phyloP scores from a whole-genome alignment of 768 basidiomycete species.

The Dentipellis fragilis region DNA sequence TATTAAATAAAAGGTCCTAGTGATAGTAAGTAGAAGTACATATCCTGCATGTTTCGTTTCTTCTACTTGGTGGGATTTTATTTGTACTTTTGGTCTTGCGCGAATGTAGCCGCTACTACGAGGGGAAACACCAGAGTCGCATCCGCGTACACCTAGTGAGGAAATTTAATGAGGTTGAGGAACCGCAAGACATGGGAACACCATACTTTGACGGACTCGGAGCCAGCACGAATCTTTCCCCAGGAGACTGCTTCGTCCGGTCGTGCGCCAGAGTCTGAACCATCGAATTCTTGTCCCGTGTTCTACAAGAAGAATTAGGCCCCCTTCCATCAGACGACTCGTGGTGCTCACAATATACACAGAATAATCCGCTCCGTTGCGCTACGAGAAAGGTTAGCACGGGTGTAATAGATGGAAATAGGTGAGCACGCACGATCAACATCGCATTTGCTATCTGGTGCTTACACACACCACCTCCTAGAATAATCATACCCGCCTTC shows the following conservation, averaged over 20 bases:
- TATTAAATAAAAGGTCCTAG: not conserved
- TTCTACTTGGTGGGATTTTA: not conserved
- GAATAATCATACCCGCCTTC: constrained; percentile 96
- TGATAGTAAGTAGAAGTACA: not conserved
- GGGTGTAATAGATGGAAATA: constrained; percentile 3
- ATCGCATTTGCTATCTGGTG: constrained; percentile 99
- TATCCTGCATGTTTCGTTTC: not conserved
- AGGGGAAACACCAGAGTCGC: constrained; percentile 95
- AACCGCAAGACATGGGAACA: not conserved
- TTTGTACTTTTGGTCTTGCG: constrained; percentile 25
- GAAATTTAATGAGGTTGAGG: not conserved
- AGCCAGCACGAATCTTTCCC: constrained; percentile 90
- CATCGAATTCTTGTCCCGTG: constrained; percentile 98
- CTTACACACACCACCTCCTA: constrained; percentile 97
- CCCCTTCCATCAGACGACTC: not conserved
- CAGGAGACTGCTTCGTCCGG: constrained; percentile 98
- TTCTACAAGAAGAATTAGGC: constrained; percentile 40
- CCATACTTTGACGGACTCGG: constrained; percentile 72
- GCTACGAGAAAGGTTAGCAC: constrained; percentile 33
- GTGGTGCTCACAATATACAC: constrained; percentile 75
- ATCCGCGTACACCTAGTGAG: constrained; percentile 71
- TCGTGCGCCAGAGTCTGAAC: constrained; percentile 92
- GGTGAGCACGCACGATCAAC: constrained; percentile 65
- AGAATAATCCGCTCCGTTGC: constrained; percentile 95
- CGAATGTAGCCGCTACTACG: constrained; percentile 91